Base-by-base conservation (phyloP, 2,329 filamentous ascomycete genomes). In the Gliomastix tumulicola region DNA sequence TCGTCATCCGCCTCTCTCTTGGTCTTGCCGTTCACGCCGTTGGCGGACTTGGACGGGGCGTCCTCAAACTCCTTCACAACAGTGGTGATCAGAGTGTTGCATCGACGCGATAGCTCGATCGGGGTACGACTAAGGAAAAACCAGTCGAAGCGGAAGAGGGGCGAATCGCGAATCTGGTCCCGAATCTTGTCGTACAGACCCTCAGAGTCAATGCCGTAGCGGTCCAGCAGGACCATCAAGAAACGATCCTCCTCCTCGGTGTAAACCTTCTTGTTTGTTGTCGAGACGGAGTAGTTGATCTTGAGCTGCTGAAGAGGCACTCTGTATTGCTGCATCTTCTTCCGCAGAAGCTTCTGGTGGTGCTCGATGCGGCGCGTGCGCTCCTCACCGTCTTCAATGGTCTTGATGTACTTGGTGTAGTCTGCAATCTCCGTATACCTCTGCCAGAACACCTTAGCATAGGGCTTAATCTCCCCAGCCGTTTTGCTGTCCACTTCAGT, bases 181-280 rank as follows among this genome's bases (percentile, higher is more conserved):
- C 92, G 83, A 54, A 98, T 95, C 57, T 81, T 82, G 50, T 98
- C 92, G 57, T 92, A 94, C 44, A 98, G 75, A 22, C 79, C 79
- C 50, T 97, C 90, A 2, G 84, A 84, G 55, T 98, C 94, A 23
- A 98, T 81, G 7, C 94, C 92, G 49, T 88, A 84, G 59, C 83
- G 86, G 63, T 98, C 88, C 6, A 98, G 73, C 64, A 96, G 83
- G 34, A 98, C 90, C 22, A 98, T 73, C 36, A 98, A 64, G 64
- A 98, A 98, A 4, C 92, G 79, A 56, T 98, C 92, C 59, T 98
- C 92, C 56, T 98, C 92, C 57, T 98, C 94, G 0, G 89, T 97
- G 58, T 98, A 98, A 2, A 98, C 89, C 68, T 98, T 98, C 69
- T 98, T 98, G 76, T 98, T 98, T 9, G 94, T 98, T 3, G 92